Percentiles rank a stretch among this genome's conserved stretches.
phyloP scores from a whole-genome alignment of 2,329 filamentous ascomycete species.

The Alternaria sp. region DNA sequence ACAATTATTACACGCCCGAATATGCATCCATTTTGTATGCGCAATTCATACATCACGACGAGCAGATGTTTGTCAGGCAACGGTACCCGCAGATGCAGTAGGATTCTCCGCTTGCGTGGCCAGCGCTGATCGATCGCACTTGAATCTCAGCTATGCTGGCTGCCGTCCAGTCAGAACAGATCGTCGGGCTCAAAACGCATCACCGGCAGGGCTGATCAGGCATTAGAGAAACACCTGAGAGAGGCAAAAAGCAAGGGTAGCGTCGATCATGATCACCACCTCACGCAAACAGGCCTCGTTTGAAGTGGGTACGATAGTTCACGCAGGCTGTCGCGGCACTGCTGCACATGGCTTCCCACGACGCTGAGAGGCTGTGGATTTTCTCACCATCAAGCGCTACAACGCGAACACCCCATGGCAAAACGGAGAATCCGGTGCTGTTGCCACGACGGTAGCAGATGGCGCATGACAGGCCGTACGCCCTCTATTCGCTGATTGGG shows the following conservation, averaged over 20 bases:
- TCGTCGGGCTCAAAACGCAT: slow-evolving; percentile 23
- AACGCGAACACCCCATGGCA: slow-evolving; percentile 18
- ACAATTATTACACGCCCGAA: not conserved
- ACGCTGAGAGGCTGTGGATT: slow-evolving; percentile 7
- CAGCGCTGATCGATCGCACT: slow-evolving; percentile 31
- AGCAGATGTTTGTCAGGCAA: not conserved
- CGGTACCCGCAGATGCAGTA: slow-evolving; percentile 16
- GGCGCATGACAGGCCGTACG: slow-evolving; percentile 11
- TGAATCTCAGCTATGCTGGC: slow-evolving; percentile 19
- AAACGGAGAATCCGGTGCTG: slow-evolving; percentile 19
- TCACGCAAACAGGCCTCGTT: slow-evolving; percentile 28
- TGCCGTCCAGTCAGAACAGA: slow-evolving; percentile 33
- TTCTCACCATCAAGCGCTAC: slow-evolving; percentile 19
- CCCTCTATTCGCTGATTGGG: slow-evolving; percentile 27
- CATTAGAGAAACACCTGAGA: slow-evolving; percentile 42
- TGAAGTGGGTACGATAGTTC: slow-evolving; percentile 22
- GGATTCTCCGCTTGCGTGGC: slow-evolving; percentile 20
- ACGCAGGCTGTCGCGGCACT: slow-evolving; percentile 1
- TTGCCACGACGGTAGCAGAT: slow-evolving; percentile 39
- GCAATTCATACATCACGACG: not conserved
- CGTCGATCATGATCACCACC: slow-evolving; percentile 39
- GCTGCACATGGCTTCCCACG: not conserved
- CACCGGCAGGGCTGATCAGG: slow-evolving; percentile 47
- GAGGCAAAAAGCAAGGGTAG: slow-evolving; percentile 38
- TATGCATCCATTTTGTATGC: not conserved